Conservation (phyloP, 2,329 filamentous ascomycete species). For the Cylindrodendrum hubeiense region DNA sequence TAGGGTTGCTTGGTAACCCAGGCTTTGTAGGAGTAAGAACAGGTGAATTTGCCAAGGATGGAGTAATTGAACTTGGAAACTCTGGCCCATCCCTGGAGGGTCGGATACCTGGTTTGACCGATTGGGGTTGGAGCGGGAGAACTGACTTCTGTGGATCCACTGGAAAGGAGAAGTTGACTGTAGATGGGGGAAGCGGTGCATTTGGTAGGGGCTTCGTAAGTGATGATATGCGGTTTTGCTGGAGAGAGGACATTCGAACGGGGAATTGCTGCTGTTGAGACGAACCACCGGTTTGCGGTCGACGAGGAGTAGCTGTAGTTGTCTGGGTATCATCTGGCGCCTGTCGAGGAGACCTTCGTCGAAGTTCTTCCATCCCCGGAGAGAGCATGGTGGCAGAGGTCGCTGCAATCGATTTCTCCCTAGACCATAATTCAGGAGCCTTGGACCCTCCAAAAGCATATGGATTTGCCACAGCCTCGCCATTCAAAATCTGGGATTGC, state of each 20-base stretch:
- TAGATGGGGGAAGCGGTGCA: constrained; percentile 20
- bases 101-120: constrained; percentile 46
- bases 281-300: neutral
- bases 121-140: constrained; percentile 47
- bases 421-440: constrained; percentile 4
- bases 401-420: constrained; percentile 49
- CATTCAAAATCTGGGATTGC: constrained; percentile 52
- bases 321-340: constrained; percentile 19
- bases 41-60: constrained; percentile 46
- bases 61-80: neutral
- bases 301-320: neutral
- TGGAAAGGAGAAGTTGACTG: constrained; percentile 40
- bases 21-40: constrained; percentile 59
- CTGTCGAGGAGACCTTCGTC: constrained; percentile 64
- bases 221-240: neutral
- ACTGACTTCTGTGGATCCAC: constrained; percentile 36
- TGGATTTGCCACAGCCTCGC: constrained; percentile 50
- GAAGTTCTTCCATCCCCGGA: constrained; percentile 62
- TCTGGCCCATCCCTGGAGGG: constrained; percentile 44
- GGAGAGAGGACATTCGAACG: neutral
- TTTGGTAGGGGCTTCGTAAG: constrained; percentile 9
- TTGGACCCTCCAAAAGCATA: neutral
- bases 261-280: neutral
- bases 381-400: constrained; percentile 64
- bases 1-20: constrained; percentile 63